These are phyloP conservation scores for Lantana camara DNA, from an alignment of 257 asterid genomes.

Conservation along the genomic window DNA sequence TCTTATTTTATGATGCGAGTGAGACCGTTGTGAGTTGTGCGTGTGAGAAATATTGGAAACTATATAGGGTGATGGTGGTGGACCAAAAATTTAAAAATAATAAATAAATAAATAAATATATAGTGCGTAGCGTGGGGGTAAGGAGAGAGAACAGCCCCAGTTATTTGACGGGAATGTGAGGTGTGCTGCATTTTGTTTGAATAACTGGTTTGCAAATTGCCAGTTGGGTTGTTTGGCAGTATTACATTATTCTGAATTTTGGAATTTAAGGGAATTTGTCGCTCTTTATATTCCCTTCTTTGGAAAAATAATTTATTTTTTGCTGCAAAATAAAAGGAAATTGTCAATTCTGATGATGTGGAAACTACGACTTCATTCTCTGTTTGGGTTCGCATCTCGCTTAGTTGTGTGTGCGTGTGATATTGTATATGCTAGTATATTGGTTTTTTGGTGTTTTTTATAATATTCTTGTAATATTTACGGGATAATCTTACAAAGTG, in stretches of 20 bases:
- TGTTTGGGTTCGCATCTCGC: too few species aligned
- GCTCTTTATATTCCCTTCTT: background rate
- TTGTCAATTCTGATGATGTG: too few species aligned
- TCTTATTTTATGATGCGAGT: background rate
- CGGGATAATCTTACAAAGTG: too few species aligned
- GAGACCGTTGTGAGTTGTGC: conserved; percentile 12
- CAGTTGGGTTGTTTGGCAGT: conserved; percentile 37
- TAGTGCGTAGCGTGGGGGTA: background rate
- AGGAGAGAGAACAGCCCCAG: background rate
- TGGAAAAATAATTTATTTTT: background rate
- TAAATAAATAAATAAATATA: too few species aligned
- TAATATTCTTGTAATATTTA: too few species aligned
- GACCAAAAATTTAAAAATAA: too few species aligned
- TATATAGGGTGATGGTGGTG: too few species aligned
- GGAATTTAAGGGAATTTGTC: conserved; percentile 1
- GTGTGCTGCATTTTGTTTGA: conserved; percentile 28
- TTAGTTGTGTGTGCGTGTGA: too few species aligned
- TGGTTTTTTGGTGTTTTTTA: too few species aligned
- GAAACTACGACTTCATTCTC: background rate
- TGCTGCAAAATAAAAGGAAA: too few species aligned
- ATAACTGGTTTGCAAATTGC: conserved; percentile 31
- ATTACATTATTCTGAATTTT: conserved; percentile 16
- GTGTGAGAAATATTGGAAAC: background rate
- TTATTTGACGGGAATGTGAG: background rate
- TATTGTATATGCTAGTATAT: too few species aligned